phyloP scores from a whole-genome alignment of 2,329 filamentous ascomycete genomes.

The Talaromyces albobiverticillius region DNA sequence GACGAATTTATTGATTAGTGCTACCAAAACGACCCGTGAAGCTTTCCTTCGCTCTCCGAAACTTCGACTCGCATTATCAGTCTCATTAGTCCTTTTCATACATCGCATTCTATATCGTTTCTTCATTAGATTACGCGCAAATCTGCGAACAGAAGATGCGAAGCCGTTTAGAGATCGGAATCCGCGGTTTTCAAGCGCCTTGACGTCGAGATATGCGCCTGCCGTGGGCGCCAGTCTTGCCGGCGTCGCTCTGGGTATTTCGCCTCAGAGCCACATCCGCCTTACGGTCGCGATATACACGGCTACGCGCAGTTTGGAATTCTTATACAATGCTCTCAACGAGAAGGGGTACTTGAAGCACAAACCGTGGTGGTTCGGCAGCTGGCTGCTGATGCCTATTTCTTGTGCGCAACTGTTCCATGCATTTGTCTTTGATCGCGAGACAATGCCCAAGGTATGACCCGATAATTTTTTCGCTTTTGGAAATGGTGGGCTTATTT shows the following conservation, averaged over 20 bases:
- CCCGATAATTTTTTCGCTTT: neutral
- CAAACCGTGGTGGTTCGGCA: conserved; percentile 80
- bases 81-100: conserved; percentile 81
- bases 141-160: conserved; percentile 76
- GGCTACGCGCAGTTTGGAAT: conserved; percentile 78
- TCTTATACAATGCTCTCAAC: conserved; percentile 79
- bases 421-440: conserved; percentile 72
- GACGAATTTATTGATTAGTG: neutral
- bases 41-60: conserved; percentile 59
- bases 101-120: conserved; percentile 90
- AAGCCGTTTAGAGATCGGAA: conserved; percentile 79
- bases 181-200: conserved; percentile 66
- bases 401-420: conserved; percentile 74
- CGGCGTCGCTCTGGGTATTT: conserved; percentile 76
- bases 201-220: conserved; percentile 82
- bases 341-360: conserved; percentile 65
- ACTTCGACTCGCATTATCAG: conserved; percentile 73
- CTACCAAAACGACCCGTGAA: conserved; percentile 33
- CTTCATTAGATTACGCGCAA: conserved; percentile 73
- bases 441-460: conserved; percentile 64
- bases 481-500: neutral
- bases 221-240: conserved; percentile 88
- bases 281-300: conserved; percentile 79
- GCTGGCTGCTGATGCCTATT: conserved; percentile 76
- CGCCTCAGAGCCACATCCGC: conserved; percentile 67